phyloP scores from a whole-genome alignment of 192 early-diverging fungal species.

The Globomyces pollinis-pini region DNA sequence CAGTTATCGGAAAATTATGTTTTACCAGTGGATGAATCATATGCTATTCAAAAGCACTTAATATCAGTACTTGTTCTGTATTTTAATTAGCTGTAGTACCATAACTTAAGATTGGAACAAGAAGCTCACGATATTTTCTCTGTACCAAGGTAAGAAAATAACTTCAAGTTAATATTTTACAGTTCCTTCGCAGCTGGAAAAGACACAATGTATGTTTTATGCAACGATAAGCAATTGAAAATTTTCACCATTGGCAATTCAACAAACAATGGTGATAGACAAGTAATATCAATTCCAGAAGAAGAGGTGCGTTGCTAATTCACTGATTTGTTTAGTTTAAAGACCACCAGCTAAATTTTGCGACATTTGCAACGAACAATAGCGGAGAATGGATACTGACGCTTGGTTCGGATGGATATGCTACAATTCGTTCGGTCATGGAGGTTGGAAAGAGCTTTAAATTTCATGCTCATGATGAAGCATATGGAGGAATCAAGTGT shows the following conservation, averaged over 20 bases:
- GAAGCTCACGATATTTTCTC: background rate
- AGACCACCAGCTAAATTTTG: slow-evolving; percentile 28
- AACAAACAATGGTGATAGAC: no score
- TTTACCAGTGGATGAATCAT: no score
- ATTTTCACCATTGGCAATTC: background rate
- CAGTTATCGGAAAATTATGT: no score
- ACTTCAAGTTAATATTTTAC: no score
- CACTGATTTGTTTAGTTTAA: slow-evolving; percentile 14
- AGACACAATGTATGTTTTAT: background rate
- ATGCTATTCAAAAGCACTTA: no score
- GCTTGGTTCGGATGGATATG: slow-evolving; percentile 29
- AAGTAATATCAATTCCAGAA: no score
- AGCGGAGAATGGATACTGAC: slow-evolving; percentile 40
- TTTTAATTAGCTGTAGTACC: no score
- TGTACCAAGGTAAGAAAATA: background rate
- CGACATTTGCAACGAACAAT: slow-evolving; percentile 11
- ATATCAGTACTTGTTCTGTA: no score
- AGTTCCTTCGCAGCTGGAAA: background rate
- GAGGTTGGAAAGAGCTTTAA: slow-evolving; percentile 40
- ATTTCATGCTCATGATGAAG: slow-evolving; percentile 36
- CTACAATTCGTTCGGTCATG: slow-evolving; percentile 37
- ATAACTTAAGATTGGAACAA: background rate
- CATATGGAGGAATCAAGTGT: slow-evolving; percentile 28
- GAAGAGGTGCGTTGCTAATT: no score
- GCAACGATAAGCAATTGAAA: background rate